Percentiles rank a stretch among this genome's conserved stretches.
These are phyloP conservation scores for Pestalotiopsis sp. DNA, from an alignment of 2,329 filamentous ascomycete genomes.

Conservation along the genomic window DNA sequence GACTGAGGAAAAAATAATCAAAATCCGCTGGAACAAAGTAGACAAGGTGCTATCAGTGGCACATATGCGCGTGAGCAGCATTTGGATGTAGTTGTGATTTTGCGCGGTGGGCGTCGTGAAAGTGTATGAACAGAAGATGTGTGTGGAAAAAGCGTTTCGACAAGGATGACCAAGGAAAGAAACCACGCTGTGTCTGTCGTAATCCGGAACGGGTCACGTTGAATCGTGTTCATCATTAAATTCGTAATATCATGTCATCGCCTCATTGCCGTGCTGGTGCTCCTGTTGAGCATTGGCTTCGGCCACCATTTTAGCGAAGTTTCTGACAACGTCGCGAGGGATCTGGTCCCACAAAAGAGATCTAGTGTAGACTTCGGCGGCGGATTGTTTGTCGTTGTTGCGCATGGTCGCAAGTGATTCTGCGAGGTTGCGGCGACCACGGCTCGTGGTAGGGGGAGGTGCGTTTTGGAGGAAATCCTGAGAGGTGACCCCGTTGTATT, in stretches of 20 bases:
- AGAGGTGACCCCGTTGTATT: constrained; percentile 84
- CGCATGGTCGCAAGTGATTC: constrained; percentile 83
- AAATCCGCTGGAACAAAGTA: constrained; percentile 29
- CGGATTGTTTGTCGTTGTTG: constrained; percentile 69
- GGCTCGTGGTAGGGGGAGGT: constrained; percentile 57
- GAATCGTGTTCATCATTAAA: constrained; percentile 34
- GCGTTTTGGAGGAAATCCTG: constrained; percentile 69
- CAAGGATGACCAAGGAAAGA: constrained; percentile 13
- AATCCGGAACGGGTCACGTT: constrained; percentile 18
- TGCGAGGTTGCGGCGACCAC: constrained; percentile 73
- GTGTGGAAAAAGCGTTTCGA: constrained; percentile 12
- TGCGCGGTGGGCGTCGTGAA: constrained; percentile 31
- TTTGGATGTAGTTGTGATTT: constrained; percentile 28
- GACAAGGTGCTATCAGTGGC: constrained; percentile 27
- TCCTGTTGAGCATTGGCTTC: constrained; percentile 59
- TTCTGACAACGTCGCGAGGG: constrained; percentile 85
- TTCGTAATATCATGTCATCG: constrained; percentile 43
- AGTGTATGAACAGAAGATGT: constrained; percentile 32
- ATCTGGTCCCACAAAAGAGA: constrained; percentile 95
- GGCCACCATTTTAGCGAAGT: constrained; percentile 89
- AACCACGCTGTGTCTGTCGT: constrained; percentile 9
- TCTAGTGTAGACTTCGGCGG: constrained; percentile 88
- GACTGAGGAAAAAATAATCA: constrained; percentile 24
- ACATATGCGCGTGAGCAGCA: constrained; percentile 32
- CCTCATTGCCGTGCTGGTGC: constrained; percentile 44